These are phyloP conservation scores for Seminavis robusta DNA, from an alignment of 108 stramenopile genomes.

Conservation along the genomic window DNA sequence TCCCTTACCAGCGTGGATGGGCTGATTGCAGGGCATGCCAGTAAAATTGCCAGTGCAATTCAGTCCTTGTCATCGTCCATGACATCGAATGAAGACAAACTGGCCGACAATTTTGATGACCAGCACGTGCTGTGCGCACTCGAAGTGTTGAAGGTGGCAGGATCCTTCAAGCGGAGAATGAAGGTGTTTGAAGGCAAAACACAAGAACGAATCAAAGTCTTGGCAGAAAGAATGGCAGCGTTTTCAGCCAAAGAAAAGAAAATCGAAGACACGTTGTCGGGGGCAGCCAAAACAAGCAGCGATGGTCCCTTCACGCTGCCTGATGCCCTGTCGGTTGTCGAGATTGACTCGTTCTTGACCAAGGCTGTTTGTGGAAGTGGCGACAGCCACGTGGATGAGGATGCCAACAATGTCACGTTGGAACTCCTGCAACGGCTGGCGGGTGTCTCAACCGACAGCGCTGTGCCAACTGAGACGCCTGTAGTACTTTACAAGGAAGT, in stretches of 20 bases:
- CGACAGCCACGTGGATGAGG: slow-evolving; percentile 15
- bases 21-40: slow-evolving; percentile 56
- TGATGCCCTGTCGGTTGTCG: slow-evolving; percentile 60
- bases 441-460: neutral
- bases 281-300: neutral
- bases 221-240: slow-evolving; percentile 45
- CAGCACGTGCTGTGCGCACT: slow-evolving; percentile 73
- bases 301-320: slow-evolving; percentile 38
- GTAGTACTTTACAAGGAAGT: slow-evolving; percentile 47
- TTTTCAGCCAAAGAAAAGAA: slow-evolving; percentile 19
- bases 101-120: slow-evolving; percentile 63
- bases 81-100: slow-evolving; percentile 23
- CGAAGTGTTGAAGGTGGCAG: slow-evolving; percentile 72
- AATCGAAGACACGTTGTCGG: slow-evolving; percentile 8
- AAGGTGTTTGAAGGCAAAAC: slow-evolving; percentile 51
- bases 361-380: slow-evolving; percentile 39
- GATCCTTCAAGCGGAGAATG: slow-evolving; percentile 45
- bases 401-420: slow-evolving; percentile 33
- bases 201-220: slow-evolving; percentile 44
- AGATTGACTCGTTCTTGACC: slow-evolving; percentile 71
- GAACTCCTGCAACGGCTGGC: slow-evolving; percentile 39
- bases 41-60: slow-evolving; percentile 60
- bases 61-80: slow-evolving; percentile 39
- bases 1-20: slow-evolving; percentile 57
- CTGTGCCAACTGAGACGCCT: slow-evolving; percentile 4